Evolutionary conservation across 2,329 filamentous ascomycete species (phyloP).

Genomic region (Colletotrichum lini): DNA sequence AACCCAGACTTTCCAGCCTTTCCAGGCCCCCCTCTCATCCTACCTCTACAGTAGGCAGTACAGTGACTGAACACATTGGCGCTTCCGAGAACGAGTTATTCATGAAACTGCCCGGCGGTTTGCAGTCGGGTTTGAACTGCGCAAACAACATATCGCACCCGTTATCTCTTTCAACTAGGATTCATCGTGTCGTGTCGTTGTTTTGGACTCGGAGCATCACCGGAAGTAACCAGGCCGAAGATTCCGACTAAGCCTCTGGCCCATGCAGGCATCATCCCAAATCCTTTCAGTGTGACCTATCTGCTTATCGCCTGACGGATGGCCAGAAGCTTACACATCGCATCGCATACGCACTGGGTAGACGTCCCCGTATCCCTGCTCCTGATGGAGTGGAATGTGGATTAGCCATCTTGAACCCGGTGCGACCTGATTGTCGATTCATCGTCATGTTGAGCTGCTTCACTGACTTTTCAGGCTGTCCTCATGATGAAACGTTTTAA

Average conservation of each 20-base stretch:
- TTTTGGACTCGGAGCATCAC: too few species aligned
- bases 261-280: background rate
- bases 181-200: too few species aligned
- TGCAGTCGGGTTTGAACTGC: too few species aligned
- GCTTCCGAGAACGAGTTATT: slow-evolving; percentile 9
- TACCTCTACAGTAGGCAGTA: slow-evolving; percentile 20
- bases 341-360: slow-evolving; percentile 4
- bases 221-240: too few species aligned
- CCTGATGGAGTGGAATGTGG: background rate
- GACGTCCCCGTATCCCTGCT: slow-evolving; percentile 2
- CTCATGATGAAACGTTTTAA: background rate
- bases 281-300: background rate
- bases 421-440: background rate
- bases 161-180: too few species aligned
- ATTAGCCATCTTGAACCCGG: background rate
- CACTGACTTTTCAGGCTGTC: background rate
- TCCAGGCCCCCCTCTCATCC: slow-evolving; percentile 14
- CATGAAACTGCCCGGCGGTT: background rate
- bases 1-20: slow-evolving; percentile 10
- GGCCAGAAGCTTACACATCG: slow-evolving; percentile 6
- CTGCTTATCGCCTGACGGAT: background rate
- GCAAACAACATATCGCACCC: too few species aligned
- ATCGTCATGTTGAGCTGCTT: background rate
- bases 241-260: background rate
- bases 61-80: background rate